Evolutionary conservation across 2,329 filamentous ascomycete species (phyloP).

Genomic region (Helotiales sp.): DNA sequence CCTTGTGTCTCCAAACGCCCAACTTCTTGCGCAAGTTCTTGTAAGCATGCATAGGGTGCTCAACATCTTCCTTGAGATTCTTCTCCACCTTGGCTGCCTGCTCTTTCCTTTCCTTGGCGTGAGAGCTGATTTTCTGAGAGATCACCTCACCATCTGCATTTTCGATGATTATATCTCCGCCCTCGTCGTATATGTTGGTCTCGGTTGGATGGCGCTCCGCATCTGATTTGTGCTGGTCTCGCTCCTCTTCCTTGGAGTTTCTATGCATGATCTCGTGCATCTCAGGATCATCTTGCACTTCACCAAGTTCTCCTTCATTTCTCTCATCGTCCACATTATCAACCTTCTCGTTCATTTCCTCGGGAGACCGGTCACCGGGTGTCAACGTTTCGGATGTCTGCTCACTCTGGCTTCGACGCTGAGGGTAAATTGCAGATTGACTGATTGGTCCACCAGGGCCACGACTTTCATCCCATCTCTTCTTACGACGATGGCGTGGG

Average conservation of each 20-base stretch:
- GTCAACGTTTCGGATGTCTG: conserved; percentile 34
- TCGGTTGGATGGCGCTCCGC: conserved; percentile 33
- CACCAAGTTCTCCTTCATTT: conserved; percentile 32
- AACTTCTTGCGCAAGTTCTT: conserved; percentile 33
- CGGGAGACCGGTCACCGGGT: conserved; percentile 29
- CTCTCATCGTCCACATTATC: conserved; percentile 35
- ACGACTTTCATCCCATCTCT: conserved; percentile 68
- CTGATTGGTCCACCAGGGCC: conserved; percentile 85
- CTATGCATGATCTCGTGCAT: conserved; percentile 36
- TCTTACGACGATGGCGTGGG: conserved; percentile 62
- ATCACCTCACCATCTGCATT: conserved; percentile 86
- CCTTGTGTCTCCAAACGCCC: conserved; percentile 35
- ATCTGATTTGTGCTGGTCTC: conserved; percentile 30
- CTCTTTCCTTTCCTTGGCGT: conserved; percentile 42
- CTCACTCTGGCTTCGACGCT: conserved; percentile 35
- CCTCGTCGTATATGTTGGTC: conserved; percentile 79
- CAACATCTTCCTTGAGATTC: conserved; percentile 37
- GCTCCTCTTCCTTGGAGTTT: conserved; percentile 37
- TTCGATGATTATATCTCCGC: conserved; percentile 76
- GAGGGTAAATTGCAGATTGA: conserved; percentile 84
- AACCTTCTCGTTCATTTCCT: conserved; percentile 21
- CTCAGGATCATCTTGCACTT: conserved; percentile 37
- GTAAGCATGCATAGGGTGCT: conserved; percentile 32
- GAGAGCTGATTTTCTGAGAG: conserved; percentile 54
- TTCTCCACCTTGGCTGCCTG: conserved; percentile 41